Conservation (phyloP, 2,329 filamentous ascomycete genomes). For the Fonsecaea pedrosoi region DNA sequence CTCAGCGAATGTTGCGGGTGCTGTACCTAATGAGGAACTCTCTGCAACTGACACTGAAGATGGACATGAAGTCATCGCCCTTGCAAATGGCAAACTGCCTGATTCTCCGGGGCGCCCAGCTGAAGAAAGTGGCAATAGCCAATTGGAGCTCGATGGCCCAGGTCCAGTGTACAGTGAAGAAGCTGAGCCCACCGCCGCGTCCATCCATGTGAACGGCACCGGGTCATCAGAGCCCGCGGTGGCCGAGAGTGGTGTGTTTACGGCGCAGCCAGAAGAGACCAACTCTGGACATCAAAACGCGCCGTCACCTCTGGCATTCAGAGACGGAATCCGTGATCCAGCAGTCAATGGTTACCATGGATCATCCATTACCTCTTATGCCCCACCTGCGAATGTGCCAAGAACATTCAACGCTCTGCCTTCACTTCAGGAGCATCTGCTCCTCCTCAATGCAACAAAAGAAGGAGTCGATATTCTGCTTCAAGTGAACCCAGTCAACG, state of each 20-base stretch:
- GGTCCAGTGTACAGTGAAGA: neutral
- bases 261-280: neutral
- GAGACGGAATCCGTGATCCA: conserved; percentile 1
- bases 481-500: conserved; percentile 31
- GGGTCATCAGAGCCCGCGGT: conserved; percentile 7
- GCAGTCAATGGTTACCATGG: conserved; percentile 23
- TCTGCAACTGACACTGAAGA: neutral
- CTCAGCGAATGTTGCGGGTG: neutral
- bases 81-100: neutral
- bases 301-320: neutral
- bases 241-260: conserved; percentile 8
- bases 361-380: conserved; percentile 4
- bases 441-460: conserved; percentile 35
- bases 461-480: conserved; percentile 35
- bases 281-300: neutral
- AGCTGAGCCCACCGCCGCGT: neutral
- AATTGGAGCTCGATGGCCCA: neutral
- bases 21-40: neutral
- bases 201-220: conserved; percentile 18
- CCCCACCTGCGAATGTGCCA: conserved; percentile 8
- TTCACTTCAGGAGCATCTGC: conserved; percentile 36
- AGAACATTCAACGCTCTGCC: conserved; percentile 26
- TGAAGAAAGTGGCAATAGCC: neutral
- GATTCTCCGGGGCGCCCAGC: neutral
- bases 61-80: neutral